Conservation (phyloP, 352 stramenopile species). For the Phytophthora agathidicida region DNA sequence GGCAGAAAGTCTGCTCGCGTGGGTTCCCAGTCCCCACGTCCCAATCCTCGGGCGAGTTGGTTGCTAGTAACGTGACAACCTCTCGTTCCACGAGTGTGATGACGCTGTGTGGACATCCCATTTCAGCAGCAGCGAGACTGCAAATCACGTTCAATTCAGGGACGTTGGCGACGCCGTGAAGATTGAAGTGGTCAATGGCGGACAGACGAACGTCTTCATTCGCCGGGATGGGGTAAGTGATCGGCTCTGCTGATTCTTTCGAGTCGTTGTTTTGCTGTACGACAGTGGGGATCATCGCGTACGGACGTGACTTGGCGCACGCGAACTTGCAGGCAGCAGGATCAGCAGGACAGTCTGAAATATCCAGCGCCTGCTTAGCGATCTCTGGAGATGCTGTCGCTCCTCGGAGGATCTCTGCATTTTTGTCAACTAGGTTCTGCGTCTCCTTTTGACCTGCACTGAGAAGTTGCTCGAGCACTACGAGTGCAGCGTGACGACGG, state of each 20-base stretch:
- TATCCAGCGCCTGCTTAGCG: slow-evolving; percentile 18
- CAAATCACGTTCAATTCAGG: slow-evolving; percentile 40
- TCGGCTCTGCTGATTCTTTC: background rate
- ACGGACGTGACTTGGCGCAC: slow-evolving; percentile 14
- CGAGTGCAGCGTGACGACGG: slow-evolving; percentile 20
- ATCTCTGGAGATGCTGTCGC: background rate
- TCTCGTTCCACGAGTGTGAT: slow-evolving; percentile 38
- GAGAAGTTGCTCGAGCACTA: slow-evolving; percentile 32
- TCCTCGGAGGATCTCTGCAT: slow-evolving; percentile 6
- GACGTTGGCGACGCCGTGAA: slow-evolving; percentile 23
- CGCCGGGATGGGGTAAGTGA: slow-evolving; percentile 24
- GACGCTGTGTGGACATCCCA: slow-evolving; percentile 27
- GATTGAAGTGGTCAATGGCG: slow-evolving; percentile 21
- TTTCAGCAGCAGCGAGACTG: slow-evolving; percentile 34
- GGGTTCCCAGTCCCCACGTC: slow-evolving; percentile 34
- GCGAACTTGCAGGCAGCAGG: slow-evolving; percentile 26
- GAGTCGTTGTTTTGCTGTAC: background rate
- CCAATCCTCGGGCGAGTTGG: slow-evolving; percentile 28
- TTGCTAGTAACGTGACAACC: slow-evolving; percentile 28
- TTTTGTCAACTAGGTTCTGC: slow-evolving; percentile 11
- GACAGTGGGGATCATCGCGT: slow-evolving; percentile 23
- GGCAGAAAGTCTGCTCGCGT: slow-evolving; percentile 44
- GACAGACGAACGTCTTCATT: slow-evolving; percentile 29
- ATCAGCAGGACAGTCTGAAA: slow-evolving; percentile 17
- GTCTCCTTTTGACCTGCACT: slow-evolving; percentile 16